A percentile compares a stretch with the other conserved stretches of the same genome.
phyloP scores from a whole-genome alignment of 345 rosid genomes.

The Rhodomyrtus tomentosa region DNA sequence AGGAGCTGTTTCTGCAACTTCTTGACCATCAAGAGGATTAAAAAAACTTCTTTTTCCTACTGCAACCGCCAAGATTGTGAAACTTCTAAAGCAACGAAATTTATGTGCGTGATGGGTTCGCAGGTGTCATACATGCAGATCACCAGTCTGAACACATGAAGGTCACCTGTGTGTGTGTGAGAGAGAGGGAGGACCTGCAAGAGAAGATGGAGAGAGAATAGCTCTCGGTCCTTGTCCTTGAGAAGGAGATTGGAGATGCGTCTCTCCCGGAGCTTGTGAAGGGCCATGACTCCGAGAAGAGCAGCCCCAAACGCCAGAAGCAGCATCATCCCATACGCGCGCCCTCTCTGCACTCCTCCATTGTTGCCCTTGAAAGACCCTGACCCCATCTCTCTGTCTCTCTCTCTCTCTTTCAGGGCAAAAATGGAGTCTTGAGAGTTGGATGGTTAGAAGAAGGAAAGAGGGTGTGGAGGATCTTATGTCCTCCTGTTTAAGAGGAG shows the following conservation, averaged over 20 bases:
- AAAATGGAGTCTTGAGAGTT: background rate
- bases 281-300: constrained; percentile 33
- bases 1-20: background rate
- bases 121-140: background rate
- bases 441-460: background rate
- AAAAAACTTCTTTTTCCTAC: background rate
- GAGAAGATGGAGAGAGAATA: constrained; percentile 37
- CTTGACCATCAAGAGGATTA: background rate
- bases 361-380: constrained; percentile 18
- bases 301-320: constrained; percentile 53
- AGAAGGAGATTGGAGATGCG: constrained; percentile 39
- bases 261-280: constrained; percentile 46
- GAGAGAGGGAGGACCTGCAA: constrained; percentile 29
- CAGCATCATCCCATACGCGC: constrained; percentile 30
- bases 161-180: constrained; percentile 15
- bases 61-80: background rate
- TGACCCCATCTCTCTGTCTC: constrained; percentile 8
- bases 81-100: background rate
- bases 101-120: background rate
- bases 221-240: constrained; percentile 30
- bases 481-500: background rate
- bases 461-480: background rate
- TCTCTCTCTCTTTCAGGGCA: background rate
- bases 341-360: constrained; percentile 17
- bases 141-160: background rate